Percentiles rank a stretch among this genome's conserved stretches.
Conservation (phyloP, 768 basidiomycete species). For the Austroboletus festivus region DNA sequence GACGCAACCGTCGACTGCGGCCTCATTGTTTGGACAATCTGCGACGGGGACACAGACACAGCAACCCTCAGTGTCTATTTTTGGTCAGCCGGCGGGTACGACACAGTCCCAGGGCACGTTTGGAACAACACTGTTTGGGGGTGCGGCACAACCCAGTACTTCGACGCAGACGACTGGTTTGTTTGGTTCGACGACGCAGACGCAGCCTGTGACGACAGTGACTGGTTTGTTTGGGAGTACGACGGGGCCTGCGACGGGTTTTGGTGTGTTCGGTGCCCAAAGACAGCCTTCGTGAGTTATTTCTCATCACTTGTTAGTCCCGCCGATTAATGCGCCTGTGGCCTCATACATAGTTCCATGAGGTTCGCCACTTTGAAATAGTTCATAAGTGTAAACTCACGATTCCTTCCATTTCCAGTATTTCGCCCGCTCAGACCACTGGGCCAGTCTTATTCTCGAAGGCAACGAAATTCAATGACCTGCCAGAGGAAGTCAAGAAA, state of each 20-base stretch:
- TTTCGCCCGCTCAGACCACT: constrained; percentile 29
- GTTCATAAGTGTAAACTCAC: neutral
- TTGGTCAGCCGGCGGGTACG: constrained; percentile 33
- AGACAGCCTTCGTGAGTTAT: constrained; percentile 32
- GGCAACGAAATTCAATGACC: constrained; percentile 78
- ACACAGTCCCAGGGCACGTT: constrained; percentile 25
- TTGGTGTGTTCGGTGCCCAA: constrained; percentile 30
- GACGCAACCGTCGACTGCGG: constrained; percentile 11
- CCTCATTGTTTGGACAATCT: constrained; percentile 30
- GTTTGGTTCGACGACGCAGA: constrained; percentile 19
- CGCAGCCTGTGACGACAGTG: constrained; percentile 14
- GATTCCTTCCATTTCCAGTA: constrained; percentile 11
- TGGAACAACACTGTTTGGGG: constrained; percentile 33
- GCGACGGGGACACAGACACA: constrained; percentile 34
- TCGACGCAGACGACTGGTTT: constrained; percentile 16
- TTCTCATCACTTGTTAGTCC: neutral
- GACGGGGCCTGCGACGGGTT: neutral
- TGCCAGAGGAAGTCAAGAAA: constrained; percentile 66
- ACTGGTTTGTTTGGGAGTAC: constrained; percentile 29
- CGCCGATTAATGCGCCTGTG: neutral
- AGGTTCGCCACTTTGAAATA: constrained; percentile 16
- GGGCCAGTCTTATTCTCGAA: constrained; percentile 37
- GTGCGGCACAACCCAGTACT: constrained; percentile 15
- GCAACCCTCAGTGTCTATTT: constrained; percentile 32
- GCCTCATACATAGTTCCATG: constrained; percentile 28